Evolutionary conservation across 805 yeast species (phyloP).

Genomic region (Suhomyces kilbournensis): DNA sequence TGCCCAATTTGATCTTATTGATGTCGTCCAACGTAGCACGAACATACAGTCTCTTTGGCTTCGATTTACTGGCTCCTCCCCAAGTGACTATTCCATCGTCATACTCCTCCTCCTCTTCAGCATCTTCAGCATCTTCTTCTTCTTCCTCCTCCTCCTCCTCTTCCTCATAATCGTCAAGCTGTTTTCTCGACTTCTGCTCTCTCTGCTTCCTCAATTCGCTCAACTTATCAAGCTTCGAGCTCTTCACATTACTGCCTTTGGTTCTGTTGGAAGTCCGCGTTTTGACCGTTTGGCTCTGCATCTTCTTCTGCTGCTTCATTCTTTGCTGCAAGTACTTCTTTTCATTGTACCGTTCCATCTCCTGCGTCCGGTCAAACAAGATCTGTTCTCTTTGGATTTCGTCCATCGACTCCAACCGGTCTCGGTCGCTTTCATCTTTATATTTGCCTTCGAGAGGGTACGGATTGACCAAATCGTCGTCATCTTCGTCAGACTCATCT

Average conservation of each 20-base stretch:
- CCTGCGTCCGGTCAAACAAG: conserved; percentile 89
- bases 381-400: conserved; percentile 91
- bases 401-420: conserved; percentile 64
- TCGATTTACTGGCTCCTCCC: conserved; percentile 44
- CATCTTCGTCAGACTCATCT: conserved; percentile 18
- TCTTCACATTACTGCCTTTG: conserved; percentile 23
- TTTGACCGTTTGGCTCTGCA: conserved; percentile 12
- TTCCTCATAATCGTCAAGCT: conserved; percentile 19
- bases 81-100: conserved; percentile 17
- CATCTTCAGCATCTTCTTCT: conserved; percentile 36
- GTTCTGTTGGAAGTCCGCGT: conserved; percentile 40
- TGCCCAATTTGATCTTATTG: conserved; percentile 72
- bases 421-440: conserved; percentile 77
- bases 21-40: conserved; percentile 60
- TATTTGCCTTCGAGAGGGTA: conserved; percentile 93
- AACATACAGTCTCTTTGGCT: conserved; percentile 34
- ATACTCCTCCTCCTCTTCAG: conserved; percentile 41
- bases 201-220: conserved; percentile 75
- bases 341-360: conserved; percentile 84
- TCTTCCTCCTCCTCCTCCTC: conserved; percentile 29
- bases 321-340: conserved; percentile 80
- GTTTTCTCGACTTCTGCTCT: conserved; percentile 49
- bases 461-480: conserved; percentile 53
- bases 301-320: conserved; percentile 52
- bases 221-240: conserved; percentile 51